Percentiles rank a stretch among this genome's conserved stretches.
These are phyloP conservation scores for Dacryopinax spathularia DNA, from an alignment of 768 basidiomycete genomes.

Conservation along the genomic window DNA sequence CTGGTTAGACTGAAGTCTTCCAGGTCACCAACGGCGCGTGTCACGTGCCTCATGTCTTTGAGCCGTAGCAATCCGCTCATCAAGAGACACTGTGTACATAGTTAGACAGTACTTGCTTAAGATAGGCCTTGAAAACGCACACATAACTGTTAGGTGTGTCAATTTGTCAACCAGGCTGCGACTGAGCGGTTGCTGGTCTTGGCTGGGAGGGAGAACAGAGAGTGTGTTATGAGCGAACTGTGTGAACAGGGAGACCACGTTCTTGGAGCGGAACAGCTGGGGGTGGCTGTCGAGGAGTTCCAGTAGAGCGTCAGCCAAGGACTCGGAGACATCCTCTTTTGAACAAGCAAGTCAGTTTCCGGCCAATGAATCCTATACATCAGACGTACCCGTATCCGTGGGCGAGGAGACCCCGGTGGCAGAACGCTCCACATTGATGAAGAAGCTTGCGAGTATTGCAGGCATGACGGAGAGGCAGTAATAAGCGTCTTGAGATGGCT, in stretches of 20 bases:
- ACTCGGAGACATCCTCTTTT: neutral
- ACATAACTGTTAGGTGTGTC: neutral
- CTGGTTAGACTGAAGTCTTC: neutral
- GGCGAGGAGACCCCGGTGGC: neutral
- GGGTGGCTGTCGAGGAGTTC: neutral
- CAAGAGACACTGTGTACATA: neutral
- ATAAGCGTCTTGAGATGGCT: slow-evolving; percentile 3
- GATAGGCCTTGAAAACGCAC: neutral
- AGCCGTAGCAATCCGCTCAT: neutral
- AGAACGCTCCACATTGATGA: neutral
- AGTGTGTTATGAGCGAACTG: neutral
- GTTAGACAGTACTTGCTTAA: neutral
- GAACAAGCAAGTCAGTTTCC: neutral
- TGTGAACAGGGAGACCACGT: neutral
- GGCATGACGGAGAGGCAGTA: slow-evolving; percentile 34
- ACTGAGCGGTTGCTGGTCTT: neutral
- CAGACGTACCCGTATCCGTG: neutral
- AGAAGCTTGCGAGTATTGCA: slow-evolving; percentile 36
- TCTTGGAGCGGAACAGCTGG: neutral
- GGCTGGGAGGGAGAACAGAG: neutral
- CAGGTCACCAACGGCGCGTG: neutral
- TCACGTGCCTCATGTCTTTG: neutral
- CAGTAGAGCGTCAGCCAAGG: neutral
- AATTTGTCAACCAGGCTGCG: neutral
- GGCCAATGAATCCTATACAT: neutral